These are phyloP conservation scores for Cicer pinnatifidum DNA, from an alignment of 306 rosid species.

Conservation along the genomic window DNA sequence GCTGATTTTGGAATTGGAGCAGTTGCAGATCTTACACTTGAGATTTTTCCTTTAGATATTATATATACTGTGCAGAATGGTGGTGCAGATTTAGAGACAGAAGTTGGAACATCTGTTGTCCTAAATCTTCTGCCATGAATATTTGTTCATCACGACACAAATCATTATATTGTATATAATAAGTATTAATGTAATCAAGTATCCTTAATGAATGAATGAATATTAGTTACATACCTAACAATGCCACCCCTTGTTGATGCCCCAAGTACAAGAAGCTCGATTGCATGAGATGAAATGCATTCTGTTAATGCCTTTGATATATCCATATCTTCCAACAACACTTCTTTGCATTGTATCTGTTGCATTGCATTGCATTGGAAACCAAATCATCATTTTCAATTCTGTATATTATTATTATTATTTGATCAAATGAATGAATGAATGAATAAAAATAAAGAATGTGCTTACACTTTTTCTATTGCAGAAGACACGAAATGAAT, in stretches of 20 bases:
- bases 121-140: constrained; percentile 68
- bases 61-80: constrained; percentile 70
- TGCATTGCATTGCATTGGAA: not conserved
- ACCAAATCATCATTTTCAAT: not conserved
- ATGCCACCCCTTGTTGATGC: constrained; percentile 65
- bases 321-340: constrained; percentile 63
- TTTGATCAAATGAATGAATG: not conserved
- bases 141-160: not conserved
- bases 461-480: constrained; percentile 60
- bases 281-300: constrained; percentile 41
- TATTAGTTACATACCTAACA: constrained; percentile 51
- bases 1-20: constrained; percentile 43
- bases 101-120: constrained; percentile 58
- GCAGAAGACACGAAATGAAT: constrained; percentile 77
- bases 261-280: constrained; percentile 80
- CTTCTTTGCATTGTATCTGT: constrained; percentile 77
- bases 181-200: not conserved
- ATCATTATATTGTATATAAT: not conserved
- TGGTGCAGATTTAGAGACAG: constrained; percentile 66
- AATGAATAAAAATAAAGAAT: not conserved
- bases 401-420: too few relatives aligned
- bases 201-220: not conserved
- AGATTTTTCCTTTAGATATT: constrained; percentile 69
- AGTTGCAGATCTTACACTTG: constrained; percentile 57
- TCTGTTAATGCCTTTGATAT: constrained; percentile 64